Base-by-base conservation (phyloP, 345 rosid genomes). In the Firmiana major region DNA sequence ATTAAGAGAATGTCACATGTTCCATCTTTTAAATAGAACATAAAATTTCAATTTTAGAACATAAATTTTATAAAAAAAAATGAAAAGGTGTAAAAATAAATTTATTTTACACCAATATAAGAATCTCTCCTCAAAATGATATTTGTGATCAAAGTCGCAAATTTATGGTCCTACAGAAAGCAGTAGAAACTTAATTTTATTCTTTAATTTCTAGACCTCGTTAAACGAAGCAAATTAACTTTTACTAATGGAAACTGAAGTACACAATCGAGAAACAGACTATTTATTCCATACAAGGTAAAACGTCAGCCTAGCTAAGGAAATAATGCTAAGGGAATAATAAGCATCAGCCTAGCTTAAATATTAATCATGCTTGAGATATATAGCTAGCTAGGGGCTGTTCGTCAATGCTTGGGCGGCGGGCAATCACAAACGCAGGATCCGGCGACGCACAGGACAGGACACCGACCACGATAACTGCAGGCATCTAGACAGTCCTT, bases 401-500 rank as follows among this genome's bases (percentile, higher is more conserved):
- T n/a, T 43, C 26, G 28, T 53, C 28, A 71, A 31, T 51, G 16
- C 75, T 71, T 9, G 5, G 75, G 75, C 19, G 62, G 75, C 26
- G 75, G 75, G 45, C 75, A 71, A 55, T 71, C 75, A 10, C 75
- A 71, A 19, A 71, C 60, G 45, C 74, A 71, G 42, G 12, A 71
- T 8, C 74, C 74, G 45, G 45, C 12, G 0, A 4, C 45, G 75
- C 75, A 71, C 9, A 71, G 75, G 75, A 71, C 28, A 17, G 75
- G 75, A 10, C 75, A 71, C 19, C 75, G 60, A 19, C 43, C 43
- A 1, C 62, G 75, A 19, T 71, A 71, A 19, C 75, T 71, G 54
- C 75, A 71, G 17, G 75, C 75, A 71, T 71, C 62, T 9, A 53
- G 28, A 31, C 75, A 71, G 9, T 71, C 75, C 28, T 51, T 19